These are phyloP conservation scores for Microbotryomycetes sp. DNA, from an alignment of 1,284 basidiomycete species.

Conservation along the genomic window DNA sequence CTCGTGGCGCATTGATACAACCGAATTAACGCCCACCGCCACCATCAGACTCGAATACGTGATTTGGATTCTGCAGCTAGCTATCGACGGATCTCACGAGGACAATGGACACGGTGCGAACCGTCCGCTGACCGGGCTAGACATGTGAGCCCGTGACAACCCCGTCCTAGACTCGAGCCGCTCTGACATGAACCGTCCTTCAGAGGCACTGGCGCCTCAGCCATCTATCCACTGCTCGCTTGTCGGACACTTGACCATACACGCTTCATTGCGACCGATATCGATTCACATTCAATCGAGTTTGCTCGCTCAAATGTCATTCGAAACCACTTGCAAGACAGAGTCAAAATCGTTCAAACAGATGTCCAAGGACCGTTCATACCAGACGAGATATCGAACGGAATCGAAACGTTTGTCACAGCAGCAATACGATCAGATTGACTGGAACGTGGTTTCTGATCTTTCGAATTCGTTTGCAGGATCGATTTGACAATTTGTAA, in stretches of 20 bases:
- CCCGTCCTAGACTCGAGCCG: not conserved
- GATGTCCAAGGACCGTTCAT: constrained; percentile 50
- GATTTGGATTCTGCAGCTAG: constrained; percentile 62
- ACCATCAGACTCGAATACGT: constrained; percentile 67
- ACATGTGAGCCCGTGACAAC: constrained; percentile 45
- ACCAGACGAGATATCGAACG: too few species aligned
- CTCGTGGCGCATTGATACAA: too few species aligned
- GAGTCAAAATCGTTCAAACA: constrained; percentile 46
- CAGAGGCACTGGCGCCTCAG: constrained; percentile 85
- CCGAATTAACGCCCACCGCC: too few species aligned
- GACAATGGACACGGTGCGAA: too few species aligned
- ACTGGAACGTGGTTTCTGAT: too few species aligned
- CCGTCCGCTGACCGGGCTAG: constrained; percentile 43
- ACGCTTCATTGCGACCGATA: constrained; percentile 49
- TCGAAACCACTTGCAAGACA: constrained; percentile 51
- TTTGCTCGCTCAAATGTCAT: constrained; percentile 55
- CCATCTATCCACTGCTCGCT: constrained; percentile 77
- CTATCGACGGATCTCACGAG: constrained; percentile 29
- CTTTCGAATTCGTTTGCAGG: constrained; percentile 33
- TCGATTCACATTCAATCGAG: constrained; percentile 56
- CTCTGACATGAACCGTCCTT: constrained; percentile 48
- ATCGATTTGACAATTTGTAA: constrained; percentile 86
- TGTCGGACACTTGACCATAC: constrained; percentile 50
- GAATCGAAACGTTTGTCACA: too few species aligned
- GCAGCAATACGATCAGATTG: too few species aligned